Evolutionary conservation across 106 monocot genomes (phyloP).

Genomic region (Cymbidium sinense): DNA sequence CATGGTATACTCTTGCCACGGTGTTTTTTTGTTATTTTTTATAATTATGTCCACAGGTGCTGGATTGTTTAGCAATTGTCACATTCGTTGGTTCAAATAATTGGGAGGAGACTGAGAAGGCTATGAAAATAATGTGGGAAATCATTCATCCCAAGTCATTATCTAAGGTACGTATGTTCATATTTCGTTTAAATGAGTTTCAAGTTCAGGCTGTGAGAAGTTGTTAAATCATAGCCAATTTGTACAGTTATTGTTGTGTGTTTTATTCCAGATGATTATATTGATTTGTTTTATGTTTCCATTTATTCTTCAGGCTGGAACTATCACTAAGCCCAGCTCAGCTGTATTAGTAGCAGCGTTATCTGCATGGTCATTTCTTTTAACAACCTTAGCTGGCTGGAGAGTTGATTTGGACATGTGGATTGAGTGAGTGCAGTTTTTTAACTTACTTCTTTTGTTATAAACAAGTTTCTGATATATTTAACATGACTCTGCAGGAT

Average conservation of each 20-base stretch:
- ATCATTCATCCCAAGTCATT: slow-evolving; percentile 75
- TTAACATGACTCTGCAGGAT: slow-evolving; percentile 28
- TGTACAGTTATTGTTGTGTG: background rate
- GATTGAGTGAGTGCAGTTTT: slow-evolving; percentile 68
- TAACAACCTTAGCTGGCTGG: slow-evolving; percentile 57
- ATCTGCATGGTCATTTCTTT: slow-evolving; percentile 89
- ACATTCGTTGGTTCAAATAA: slow-evolving; percentile 81
- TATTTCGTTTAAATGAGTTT: background rate
- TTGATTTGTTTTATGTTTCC: background rate
- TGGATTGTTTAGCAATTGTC: slow-evolving; percentile 72
- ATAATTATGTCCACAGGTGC: slow-evolving; percentile 27
- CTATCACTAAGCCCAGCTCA: slow-evolving; percentile 40
- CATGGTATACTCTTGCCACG: background rate
- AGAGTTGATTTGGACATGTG: slow-evolving; percentile 65
- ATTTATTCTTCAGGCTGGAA: slow-evolving; percentile 31
- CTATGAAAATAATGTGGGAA: slow-evolving; percentile 88
- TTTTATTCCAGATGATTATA: background rate
- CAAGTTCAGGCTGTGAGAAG: background rate
- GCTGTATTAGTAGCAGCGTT: slow-evolving; percentile 59
- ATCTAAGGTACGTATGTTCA: slow-evolving; percentile 47
- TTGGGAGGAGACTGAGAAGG: slow-evolving; percentile 62
- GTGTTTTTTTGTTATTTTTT: background rate
- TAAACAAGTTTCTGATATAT: background rate
- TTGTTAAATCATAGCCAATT: background rate
- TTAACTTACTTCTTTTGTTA: background rate